Conservation (phyloP, 2,329 filamentous ascomycete genomes). For the Aspergillus phoenicis region DNA sequence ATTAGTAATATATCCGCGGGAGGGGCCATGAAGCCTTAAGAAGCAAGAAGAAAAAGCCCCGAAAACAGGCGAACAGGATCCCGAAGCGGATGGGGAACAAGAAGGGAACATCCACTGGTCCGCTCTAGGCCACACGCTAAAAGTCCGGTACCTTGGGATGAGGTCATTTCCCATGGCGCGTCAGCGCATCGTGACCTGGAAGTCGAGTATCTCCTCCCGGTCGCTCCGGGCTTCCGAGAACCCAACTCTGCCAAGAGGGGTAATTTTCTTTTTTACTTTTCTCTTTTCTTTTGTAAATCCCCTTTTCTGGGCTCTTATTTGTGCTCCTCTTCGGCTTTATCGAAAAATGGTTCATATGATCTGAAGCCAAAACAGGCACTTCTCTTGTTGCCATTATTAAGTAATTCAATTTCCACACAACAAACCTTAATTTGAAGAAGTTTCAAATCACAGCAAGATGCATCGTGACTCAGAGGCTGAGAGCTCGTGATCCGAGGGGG, state of each 20-base stretch:
- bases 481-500: background rate
- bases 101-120: background rate
- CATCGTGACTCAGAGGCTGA: slow-evolving; percentile 1
- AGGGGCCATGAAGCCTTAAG: background rate
- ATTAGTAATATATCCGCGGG: slow-evolving; percentile 1
- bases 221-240: slow-evolving; percentile 20
- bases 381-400: no score
- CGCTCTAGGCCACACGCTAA: slow-evolving; percentile 19
- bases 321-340: background rate
- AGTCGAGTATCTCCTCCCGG: slow-evolving; percentile 16
- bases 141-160: slow-evolving; percentile 22
- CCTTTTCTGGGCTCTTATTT: background rate
- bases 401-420: no score
- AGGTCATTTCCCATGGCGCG: slow-evolving; percentile 21
- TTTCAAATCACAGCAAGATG: no score
- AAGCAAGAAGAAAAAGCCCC: slow-evolving; percentile 1
- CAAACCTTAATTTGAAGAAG: no score
- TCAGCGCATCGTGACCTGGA: slow-evolving; percentile 19
- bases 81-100: background rate
- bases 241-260: background rate
- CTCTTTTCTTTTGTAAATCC: background rate
- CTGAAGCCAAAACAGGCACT: no score
- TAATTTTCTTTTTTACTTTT: background rate
- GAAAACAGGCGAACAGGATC: background rate
- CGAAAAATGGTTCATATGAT: no score